phyloP scores from a whole-genome alignment of 1,284 basidiomycete genomes.

The Puccinia coronata region DNA sequence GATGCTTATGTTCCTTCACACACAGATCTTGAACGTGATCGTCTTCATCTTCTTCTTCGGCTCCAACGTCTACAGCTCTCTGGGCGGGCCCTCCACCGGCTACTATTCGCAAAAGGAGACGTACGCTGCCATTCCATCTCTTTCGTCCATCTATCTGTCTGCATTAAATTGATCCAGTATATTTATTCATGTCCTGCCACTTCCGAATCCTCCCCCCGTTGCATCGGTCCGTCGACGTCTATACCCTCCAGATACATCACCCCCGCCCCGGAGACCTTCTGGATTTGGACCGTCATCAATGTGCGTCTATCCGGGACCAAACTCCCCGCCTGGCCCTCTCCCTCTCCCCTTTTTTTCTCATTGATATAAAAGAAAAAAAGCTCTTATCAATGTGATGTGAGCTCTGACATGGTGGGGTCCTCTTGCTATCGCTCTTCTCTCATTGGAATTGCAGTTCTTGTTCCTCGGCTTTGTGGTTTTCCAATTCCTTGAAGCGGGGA shows the following conservation, averaged over 20 bases:
- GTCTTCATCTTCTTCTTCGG: conserved; percentile 49
- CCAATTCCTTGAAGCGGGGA: conserved; percentile 56
- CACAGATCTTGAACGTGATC: conserved; percentile 45
- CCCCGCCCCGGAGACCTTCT: conserved; percentile 47
- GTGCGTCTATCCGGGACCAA: not conserved
- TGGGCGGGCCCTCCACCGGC: conserved; percentile 47
- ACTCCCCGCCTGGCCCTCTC: not conserved
- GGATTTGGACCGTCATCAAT: conserved; percentile 50
- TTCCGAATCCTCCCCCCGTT: not conserved
- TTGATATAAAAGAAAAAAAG: not conserved
- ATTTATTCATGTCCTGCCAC: no score
- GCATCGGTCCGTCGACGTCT: not conserved
- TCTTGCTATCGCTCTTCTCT: not conserved
- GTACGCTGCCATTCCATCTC: not conserved
- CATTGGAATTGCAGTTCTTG: conserved; percentile 51
- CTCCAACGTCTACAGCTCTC: conserved; percentile 44
- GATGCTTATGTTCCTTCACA: not conserved
- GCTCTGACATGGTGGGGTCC: not conserved
- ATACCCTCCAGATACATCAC: conserved; percentile 37
- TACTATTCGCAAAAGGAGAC: conserved; percentile 50
- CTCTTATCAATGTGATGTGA: no score
- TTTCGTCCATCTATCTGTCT: not conserved
- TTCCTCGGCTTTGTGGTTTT: conserved; percentile 59
- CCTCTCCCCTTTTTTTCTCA: not conserved
- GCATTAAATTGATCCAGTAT: not conserved